Percentiles rank a stretch among this genome's conserved stretches.
Evolutionary conservation across 176 grass and related monocot species (phyloP).

Genomic region (Guadua angustifolia): DNA sequence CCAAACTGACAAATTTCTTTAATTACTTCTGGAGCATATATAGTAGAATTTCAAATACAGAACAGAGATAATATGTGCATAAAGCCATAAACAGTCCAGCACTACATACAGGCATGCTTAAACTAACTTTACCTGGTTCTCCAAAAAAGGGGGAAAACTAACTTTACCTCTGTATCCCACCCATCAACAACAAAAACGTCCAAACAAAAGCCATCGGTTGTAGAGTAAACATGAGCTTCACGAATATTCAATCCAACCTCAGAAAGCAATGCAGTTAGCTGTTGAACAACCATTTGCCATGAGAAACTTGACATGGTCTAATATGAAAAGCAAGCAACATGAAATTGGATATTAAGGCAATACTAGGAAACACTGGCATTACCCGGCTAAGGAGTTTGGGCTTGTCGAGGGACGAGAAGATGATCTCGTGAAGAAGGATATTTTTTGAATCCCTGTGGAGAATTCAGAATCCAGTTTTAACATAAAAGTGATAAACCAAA

Average conservation of each 20-base stretch:
- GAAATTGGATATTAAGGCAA: not conserved
- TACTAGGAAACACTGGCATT: not conserved
- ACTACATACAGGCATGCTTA: too few relatives aligned
- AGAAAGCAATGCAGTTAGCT: conserved; percentile 69
- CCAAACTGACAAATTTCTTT: not conserved
- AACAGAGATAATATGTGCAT: not conserved
- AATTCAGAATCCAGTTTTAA: conserved; percentile 12
- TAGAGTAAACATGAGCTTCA: conserved; percentile 95
- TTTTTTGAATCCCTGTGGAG: conserved; percentile 53
- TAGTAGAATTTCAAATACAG: not conserved
- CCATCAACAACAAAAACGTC: conserved; percentile 87
- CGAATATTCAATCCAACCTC: conserved; percentile 81
- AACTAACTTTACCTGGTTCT: too few relatives aligned
- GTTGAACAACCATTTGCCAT: conserved; percentile 38
- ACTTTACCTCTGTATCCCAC: conserved; percentile 66
- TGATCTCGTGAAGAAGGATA: conserved; percentile 73
- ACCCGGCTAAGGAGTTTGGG: conserved; percentile 81
- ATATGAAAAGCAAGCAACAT: conserved; percentile 4
- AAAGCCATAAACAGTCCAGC: not conserved
- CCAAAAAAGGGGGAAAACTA: not conserved
- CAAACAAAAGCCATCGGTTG: conserved; percentile 80
- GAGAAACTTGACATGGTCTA: not conserved
- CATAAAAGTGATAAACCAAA: not conserved
- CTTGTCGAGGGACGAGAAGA: conserved; percentile 79
- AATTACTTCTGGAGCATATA: not conserved